Conservation (phyloP, 306 rosid species). For the Begonia masoniana region DNA sequence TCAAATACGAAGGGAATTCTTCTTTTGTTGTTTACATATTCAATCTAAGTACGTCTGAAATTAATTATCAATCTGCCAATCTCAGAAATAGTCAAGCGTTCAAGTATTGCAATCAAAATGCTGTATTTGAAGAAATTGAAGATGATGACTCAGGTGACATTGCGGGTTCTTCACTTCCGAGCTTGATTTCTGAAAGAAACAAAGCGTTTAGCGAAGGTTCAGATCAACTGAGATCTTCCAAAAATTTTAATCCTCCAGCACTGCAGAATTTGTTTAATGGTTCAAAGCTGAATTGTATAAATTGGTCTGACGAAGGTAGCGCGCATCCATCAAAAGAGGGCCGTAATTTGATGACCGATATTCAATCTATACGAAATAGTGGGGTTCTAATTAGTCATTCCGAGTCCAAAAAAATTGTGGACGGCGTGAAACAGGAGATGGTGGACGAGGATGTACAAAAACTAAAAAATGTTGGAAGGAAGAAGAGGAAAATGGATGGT, state of each 20-base stretch:
- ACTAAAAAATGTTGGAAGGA: slow-evolving; percentile 30
- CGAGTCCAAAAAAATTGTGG: slow-evolving; percentile 50
- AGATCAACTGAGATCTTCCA: slow-evolving; percentile 1
- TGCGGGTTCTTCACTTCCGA: slow-evolving; percentile 23
- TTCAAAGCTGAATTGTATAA: slow-evolving; percentile 18
- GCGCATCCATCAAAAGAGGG: slow-evolving; percentile 27
- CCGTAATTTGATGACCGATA: slow-evolving; percentile 24
- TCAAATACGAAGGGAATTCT: slow-evolving; percentile 64
- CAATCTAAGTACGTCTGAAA: slow-evolving; percentile 52
- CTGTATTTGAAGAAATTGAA: slow-evolving; percentile 62
- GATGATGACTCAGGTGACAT: slow-evolving; percentile 42
- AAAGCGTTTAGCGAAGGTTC: slow-evolving; percentile 12
- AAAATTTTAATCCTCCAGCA: not conserved
- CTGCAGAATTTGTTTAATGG: slow-evolving; percentile 10
- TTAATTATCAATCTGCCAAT: slow-evolving; percentile 41
- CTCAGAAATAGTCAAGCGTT: slow-evolving; percentile 23
- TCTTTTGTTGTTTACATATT: slow-evolving; percentile 50
- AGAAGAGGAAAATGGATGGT: slow-evolving; percentile 59
- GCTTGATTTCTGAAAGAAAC: slow-evolving; percentile 24
- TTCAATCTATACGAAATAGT: slow-evolving; percentile 32
- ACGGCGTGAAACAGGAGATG: slow-evolving; percentile 30
- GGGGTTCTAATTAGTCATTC: slow-evolving; percentile 53
- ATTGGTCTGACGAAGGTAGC: slow-evolving; percentile 49
- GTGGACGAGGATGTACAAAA: slow-evolving; percentile 28
- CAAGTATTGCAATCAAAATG: slow-evolving; percentile 25